Conservation (phyloP, 805 yeast species). For the Candida insectalens region DNA sequence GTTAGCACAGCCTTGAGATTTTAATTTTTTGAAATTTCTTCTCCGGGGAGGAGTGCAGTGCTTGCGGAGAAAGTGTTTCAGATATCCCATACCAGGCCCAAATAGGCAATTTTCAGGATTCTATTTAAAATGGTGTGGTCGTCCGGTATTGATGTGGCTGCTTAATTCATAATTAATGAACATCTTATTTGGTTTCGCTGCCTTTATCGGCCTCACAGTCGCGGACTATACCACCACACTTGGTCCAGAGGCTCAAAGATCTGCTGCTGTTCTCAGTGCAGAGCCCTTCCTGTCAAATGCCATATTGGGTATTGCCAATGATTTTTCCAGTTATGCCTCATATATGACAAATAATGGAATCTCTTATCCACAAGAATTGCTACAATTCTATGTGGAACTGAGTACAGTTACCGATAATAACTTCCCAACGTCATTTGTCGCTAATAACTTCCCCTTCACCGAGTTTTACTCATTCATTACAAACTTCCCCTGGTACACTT, state of each 20-base stretch:
- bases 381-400: conserved; percentile 21
- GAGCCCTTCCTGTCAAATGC: conserved; percentile 22
- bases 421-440: conserved; percentile 17
- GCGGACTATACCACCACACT: conserved; percentile 12
- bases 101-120: not conserved
- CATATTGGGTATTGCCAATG: conserved; percentile 21
- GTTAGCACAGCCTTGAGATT: too few species aligned
- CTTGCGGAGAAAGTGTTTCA: not conserved
- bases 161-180: not conserved
- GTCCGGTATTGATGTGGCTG: too few species aligned
- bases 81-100: not conserved
- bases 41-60: too few species aligned
- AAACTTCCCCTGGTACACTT: conserved; percentile 26
- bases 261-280: conserved; percentile 25
- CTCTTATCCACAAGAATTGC: conserved; percentile 19
- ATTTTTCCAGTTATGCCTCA: conserved; percentile 23
- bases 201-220: not conserved
- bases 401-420: conserved; percentile 8
- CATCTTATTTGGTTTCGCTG: not conserved
- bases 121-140: too few species aligned
- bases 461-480: conserved; percentile 22
- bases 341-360: conserved; percentile 23
- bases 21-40: too few species aligned
- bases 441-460: conserved; percentile 23
- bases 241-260: conserved; percentile 16